Evolutionary conservation across 83 land plant genomes (phyloP).

Genomic region (Larix sibirica): DNA sequence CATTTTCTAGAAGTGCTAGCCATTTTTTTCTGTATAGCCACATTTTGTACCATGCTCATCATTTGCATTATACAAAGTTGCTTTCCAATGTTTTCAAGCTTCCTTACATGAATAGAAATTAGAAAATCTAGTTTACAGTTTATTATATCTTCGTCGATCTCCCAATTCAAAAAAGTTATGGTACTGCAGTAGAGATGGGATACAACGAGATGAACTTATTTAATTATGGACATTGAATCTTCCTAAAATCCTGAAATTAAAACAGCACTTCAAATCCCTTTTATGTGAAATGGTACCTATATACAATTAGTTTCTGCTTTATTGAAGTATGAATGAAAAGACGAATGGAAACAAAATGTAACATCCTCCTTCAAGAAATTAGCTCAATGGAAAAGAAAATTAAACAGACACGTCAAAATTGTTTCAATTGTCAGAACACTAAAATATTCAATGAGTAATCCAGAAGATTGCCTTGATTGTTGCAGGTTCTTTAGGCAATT

Average conservation of each 20-base stretch:
- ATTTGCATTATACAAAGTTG: background rate
- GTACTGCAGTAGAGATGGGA: background rate
- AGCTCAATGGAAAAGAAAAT: background rate
- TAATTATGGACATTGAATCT: background rate
- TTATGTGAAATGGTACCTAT: background rate
- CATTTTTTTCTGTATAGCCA: background rate
- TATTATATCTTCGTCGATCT: background rate
- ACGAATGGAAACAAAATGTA: background rate
- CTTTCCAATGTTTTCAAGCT: background rate
- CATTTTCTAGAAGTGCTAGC: background rate
- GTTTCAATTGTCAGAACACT: background rate
- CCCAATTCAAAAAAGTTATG: background rate
- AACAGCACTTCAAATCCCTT: background rate
- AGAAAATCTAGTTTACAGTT: background rate
- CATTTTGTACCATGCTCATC: background rate
- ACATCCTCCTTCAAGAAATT: background rate
- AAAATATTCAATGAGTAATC: background rate
- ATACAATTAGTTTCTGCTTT: background rate
- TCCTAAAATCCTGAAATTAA: background rate
- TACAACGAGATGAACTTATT: background rate
- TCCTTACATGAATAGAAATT: background rate
- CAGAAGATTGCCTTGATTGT: background rate
- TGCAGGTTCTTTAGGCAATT: constrained; percentile 37
- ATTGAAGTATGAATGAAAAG: background rate
- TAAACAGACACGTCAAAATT: background rate